Percentiles rank a stretch among this genome's conserved stretches.
These are phyloP conservation scores for Lippia alba DNA, from an alignment of 305 asterid species.

Conservation along the genomic window DNA sequence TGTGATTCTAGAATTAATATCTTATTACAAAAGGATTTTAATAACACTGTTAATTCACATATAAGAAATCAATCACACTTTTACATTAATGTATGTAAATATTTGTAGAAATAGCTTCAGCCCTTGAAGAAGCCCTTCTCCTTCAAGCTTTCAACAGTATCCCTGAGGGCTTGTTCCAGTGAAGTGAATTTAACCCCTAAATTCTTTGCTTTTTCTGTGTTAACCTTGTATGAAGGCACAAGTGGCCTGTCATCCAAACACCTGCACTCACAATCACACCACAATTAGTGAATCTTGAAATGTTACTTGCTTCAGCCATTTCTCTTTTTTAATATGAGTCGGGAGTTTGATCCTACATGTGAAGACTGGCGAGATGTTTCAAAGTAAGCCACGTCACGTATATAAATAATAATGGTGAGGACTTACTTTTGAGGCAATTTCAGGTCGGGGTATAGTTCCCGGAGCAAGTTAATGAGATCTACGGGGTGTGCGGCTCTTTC, in stretches of 20 bases:
- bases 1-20: too few species aligned
- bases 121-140: slow-evolving; percentile 38
- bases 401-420: background rate
- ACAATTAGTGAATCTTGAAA: background rate
- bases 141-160: slow-evolving; percentile 49
- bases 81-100: too few species aligned
- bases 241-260: slow-evolving; percentile 42
- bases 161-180: slow-evolving; percentile 44
- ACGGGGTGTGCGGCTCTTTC: slow-evolving; percentile 31
- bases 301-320: too few species aligned
- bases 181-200: slow-evolving; percentile 37
- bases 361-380: too few species aligned
- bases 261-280: slow-evolving; percentile 29
- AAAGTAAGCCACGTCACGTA: too few species aligned
- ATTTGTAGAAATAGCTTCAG: too few species aligned
- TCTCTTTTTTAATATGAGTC: too few species aligned
- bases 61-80: too few species aligned
- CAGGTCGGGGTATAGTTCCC: slow-evolving; percentile 29
- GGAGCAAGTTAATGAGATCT: slow-evolving; percentile 21
- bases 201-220: slow-evolving; percentile 34
- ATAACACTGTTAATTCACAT: too few species aligned
- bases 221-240: slow-evolving; percentile 39
- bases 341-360: too few species aligned
- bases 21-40: too few species aligned
- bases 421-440: slow-evolving; percentile 38